Evolutionary conservation across 2,329 filamentous ascomycete genomes (phyloP).

Genomic region (Sarocladiaceae sp.): DNA sequence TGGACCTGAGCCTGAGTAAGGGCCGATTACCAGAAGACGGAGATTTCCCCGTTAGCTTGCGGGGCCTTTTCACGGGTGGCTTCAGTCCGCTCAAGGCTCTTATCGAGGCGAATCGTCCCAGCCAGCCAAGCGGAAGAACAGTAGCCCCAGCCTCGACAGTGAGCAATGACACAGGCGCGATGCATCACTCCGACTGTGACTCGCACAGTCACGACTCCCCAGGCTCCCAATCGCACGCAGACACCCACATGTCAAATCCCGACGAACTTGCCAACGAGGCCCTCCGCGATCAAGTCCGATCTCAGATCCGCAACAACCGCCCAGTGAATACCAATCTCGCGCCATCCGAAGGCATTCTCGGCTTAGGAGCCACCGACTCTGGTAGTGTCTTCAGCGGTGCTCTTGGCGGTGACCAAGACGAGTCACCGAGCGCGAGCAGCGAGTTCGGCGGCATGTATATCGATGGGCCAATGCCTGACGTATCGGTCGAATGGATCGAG

Average conservation of each 20-base stretch:
- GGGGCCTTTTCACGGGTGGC: slow-evolving; percentile 29
- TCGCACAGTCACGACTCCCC: not conserved
- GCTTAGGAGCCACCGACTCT: slow-evolving; percentile 22
- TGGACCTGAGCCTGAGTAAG: slow-evolving; percentile 37
- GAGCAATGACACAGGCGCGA: not conserved
- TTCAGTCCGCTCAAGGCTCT: slow-evolving; percentile 28
- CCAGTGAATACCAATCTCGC: slow-evolving; percentile 15
- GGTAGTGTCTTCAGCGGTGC: slow-evolving; percentile 25
- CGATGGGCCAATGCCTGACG: slow-evolving; percentile 21
- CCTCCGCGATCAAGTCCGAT: slow-evolving; percentile 12
- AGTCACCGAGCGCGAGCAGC: slow-evolving; percentile 16
- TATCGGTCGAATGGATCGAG: slow-evolving; percentile 30
- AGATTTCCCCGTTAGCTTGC: slow-evolving; percentile 33
- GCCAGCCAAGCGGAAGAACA: not conserved
- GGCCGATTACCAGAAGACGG: slow-evolving; percentile 32
- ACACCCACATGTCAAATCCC: slow-evolving; percentile 14
- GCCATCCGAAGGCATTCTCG: slow-evolving; percentile 22
- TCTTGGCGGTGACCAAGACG: slow-evolving; percentile 13
- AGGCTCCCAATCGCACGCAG: slow-evolving; percentile 12
- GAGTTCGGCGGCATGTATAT: slow-evolving; percentile 21
- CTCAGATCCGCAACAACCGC: slow-evolving; percentile 9
- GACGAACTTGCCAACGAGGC: slow-evolving; percentile 14
- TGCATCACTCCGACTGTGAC: slow-evolving; percentile 14
- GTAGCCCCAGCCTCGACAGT: slow-evolving; percentile 4
- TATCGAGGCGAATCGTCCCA: slow-evolving; percentile 19